phyloP scores from a whole-genome alignment of 345 rosid genomes.

The Microthlaspi erraticum region DNA sequence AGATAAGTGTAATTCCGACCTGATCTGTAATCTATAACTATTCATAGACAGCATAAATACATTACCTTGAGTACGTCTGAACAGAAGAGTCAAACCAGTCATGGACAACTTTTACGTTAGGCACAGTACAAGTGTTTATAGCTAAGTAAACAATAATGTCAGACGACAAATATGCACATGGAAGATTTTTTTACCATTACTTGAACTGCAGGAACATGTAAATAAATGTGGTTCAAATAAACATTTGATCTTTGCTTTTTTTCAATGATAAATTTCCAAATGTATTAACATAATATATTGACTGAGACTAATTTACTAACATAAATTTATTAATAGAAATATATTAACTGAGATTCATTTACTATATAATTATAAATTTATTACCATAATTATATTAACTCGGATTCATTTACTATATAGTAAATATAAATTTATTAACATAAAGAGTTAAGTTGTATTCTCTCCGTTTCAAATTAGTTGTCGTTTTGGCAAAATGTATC shows the following conservation, averaged over 20 bases:
- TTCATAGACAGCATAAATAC: slow-evolving; percentile 17
- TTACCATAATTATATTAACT: too few species aligned
- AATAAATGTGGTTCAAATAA: slow-evolving; percentile 76
- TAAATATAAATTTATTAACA: too few species aligned
- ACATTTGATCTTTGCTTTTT: neutral
- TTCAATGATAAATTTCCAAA: too few species aligned
- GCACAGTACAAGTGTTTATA: too few species aligned
- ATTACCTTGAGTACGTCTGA: slow-evolving; percentile 88
- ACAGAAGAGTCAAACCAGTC: slow-evolving; percentile 50
- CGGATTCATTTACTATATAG: too few species aligned
- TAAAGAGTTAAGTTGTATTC: too few species aligned
- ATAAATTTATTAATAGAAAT: neutral
- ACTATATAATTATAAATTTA: too few species aligned
- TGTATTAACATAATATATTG: too few species aligned
- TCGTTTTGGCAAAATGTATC: too few species aligned
- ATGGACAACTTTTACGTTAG: slow-evolving; percentile 54
- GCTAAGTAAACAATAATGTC: slow-evolving; percentile 49
- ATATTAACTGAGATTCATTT: neutral
- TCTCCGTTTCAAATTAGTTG: too few species aligned
- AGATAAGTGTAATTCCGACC: slow-evolving; percentile 4
- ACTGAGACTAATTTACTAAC: neutral
- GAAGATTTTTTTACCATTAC: slow-evolving; percentile 53
- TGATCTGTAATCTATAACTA: slow-evolving; percentile 15
- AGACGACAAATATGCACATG: slow-evolving; percentile 35
- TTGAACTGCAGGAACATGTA: slow-evolving; percentile 49